Conservation (phyloP, 106 monocot species). For the Allium cepa region DNA sequence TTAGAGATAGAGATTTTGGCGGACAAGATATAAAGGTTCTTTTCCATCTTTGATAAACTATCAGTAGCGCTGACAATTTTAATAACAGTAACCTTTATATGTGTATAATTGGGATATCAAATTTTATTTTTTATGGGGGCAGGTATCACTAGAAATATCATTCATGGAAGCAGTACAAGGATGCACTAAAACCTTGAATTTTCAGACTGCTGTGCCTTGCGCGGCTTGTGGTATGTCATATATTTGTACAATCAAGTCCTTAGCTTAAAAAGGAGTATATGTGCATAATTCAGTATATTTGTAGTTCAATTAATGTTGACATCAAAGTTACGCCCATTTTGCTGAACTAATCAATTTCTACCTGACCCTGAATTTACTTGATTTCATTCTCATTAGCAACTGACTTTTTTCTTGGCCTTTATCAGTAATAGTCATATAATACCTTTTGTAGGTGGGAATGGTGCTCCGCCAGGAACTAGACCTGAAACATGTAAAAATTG, state of each 20-base stretch:
- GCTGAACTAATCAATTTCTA: no score
- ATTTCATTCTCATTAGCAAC: no score
- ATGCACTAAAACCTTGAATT: slow-evolving; percentile 50
- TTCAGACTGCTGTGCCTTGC: slow-evolving; percentile 49
- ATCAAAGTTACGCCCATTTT: no score
- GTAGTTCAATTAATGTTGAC: no score
- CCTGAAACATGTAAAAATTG: slow-evolving; percentile 87
- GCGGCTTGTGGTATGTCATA: slow-evolving; percentile 72
- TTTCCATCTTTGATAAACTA: slow-evolving; percentile 1
- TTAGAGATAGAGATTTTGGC: slow-evolving; percentile 38
- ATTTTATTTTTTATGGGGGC: slow-evolving; percentile 1
- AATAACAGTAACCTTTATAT: no score
- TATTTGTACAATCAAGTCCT: no score
- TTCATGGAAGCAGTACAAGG: slow-evolving; percentile 87
- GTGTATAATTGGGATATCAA: no score
- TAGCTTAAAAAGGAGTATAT: no score
- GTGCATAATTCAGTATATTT: no score
- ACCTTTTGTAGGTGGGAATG: slow-evolving; percentile 59
- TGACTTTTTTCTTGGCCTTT: background rate
- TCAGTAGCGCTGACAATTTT: background rate
- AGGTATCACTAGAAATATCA: slow-evolving; percentile 71
- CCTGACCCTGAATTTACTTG: no score
- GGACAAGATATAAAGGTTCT: slow-evolving; percentile 66
- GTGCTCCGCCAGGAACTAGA: slow-evolving; percentile 85
- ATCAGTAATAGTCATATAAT: no score